A percentile compares a stretch with the other conserved stretches of the same genome.
phyloP scores from a whole-genome alignment of 2,329 filamentous ascomycete genomes.

The Verticillium nonalfalfae region DNA sequence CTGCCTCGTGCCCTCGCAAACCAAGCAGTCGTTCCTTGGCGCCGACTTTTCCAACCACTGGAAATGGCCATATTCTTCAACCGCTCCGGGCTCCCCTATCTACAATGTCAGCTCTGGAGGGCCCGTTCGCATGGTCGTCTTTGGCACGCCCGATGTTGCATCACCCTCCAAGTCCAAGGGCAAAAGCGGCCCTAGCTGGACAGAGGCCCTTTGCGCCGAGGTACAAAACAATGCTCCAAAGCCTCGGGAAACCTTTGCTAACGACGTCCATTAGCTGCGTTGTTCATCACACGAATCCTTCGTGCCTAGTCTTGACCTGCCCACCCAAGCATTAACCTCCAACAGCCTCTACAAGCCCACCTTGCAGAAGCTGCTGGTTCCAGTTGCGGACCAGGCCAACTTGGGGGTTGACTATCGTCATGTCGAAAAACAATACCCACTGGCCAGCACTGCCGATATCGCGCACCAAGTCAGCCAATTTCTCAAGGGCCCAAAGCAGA shows the following conservation, averaged over 20 bases:
- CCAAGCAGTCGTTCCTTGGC: slow-evolving; percentile 4
- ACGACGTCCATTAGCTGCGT: slow-evolving; percentile 27
- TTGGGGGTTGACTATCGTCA: slow-evolving; percentile 38
- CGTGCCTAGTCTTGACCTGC: slow-evolving; percentile 35
- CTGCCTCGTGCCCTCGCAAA: slow-evolving; percentile 13
- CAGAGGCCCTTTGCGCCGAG: slow-evolving; percentile 40
- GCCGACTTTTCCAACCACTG: neutral
- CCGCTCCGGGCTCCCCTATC: slow-evolving; percentile 9
- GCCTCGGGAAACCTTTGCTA: too few relatives aligned
- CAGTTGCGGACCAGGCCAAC: slow-evolving; percentile 18
- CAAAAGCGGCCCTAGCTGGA: slow-evolving; percentile 30
- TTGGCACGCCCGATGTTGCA: slow-evolving; percentile 41
- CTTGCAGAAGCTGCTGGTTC: slow-evolving; percentile 24
- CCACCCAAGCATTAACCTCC: slow-evolving; percentile 41
- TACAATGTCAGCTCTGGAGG: slow-evolving; percentile 19
- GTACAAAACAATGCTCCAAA: slow-evolving; percentile 19
- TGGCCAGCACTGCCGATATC: slow-evolving; percentile 33
- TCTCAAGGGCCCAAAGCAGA: slow-evolving; percentile 28
- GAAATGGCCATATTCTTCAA: neutral
- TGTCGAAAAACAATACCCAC: slow-evolving; percentile 33
- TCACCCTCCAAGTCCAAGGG: slow-evolving; percentile 18
- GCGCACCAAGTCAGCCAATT: slow-evolving; percentile 37
- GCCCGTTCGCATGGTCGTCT: slow-evolving; percentile 40
- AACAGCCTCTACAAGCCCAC: slow-evolving; percentile 48
- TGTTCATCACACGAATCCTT: slow-evolving; percentile 40